Evolutionary conservation across 768 basidiomycete genomes (phyloP).

Genomic region (Termitomyces sp.): DNA sequence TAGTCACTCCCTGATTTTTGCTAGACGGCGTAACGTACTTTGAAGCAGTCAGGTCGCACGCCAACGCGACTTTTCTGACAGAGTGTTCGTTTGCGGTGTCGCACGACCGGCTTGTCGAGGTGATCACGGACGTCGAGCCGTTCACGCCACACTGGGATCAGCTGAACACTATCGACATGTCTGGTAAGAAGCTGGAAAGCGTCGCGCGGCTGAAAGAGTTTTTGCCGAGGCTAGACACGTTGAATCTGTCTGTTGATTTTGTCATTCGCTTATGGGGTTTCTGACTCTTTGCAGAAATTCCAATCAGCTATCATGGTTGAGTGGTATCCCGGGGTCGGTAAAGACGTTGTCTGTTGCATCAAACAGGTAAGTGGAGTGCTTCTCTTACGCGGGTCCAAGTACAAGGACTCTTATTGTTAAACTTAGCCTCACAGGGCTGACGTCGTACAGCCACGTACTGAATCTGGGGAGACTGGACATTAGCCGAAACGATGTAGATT

Average conservation of each 20-base stretch:
- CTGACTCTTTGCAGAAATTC: slow-evolving; percentile 42
- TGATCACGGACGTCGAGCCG: slow-evolving; percentile 92
- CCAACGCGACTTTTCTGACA: slow-evolving; percentile 66
- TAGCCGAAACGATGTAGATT: slow-evolving; percentile 85
- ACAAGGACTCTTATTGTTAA: too few relatives aligned
- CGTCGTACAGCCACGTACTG: slow-evolving; percentile 81
- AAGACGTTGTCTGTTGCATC: slow-evolving; percentile 74
- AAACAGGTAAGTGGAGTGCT: slow-evolving; percentile 50
- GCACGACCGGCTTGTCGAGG: slow-evolving; percentile 86
- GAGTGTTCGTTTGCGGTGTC: slow-evolving; percentile 95
- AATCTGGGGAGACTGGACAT: slow-evolving; percentile 90
- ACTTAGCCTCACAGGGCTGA: slow-evolving; percentile 72
- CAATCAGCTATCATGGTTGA: slow-evolving; percentile 76
- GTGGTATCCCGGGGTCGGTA: slow-evolving; percentile 65
- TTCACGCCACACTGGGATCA: slow-evolving; percentile 95
- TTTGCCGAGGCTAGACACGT: slow-evolving; percentile 68
- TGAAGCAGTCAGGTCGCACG: slow-evolving; percentile 13
- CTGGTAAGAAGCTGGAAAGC: slow-evolving; percentile 68
- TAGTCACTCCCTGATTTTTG: neutral
- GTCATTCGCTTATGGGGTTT: neutral
- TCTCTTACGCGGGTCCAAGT: too few relatives aligned
- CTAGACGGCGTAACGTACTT: slow-evolving; percentile 4
- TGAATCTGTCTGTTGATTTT: slow-evolving; percentile 61
- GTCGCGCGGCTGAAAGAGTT: slow-evolving; percentile 86
- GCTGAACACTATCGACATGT: slow-evolving; percentile 68